Conservation (phyloP, 768 basidiomycete species). For the Lyophyllum atratum region DNA sequence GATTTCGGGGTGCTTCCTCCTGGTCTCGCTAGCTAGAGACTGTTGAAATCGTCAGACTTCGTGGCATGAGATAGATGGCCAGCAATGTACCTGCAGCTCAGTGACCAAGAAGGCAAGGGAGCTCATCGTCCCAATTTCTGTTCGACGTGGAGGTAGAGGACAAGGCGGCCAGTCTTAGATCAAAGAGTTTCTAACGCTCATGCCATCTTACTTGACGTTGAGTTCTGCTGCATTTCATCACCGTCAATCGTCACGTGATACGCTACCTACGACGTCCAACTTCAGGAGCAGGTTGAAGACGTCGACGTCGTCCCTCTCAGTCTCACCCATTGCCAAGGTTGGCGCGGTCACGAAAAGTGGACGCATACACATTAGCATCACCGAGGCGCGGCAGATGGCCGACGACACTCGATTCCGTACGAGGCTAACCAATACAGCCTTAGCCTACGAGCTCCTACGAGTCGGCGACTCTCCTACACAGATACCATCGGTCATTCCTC, state of each 20-base stretch:
- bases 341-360: too few relatives aligned
- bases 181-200: not conserved
- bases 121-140: slow-evolving; percentile 15
- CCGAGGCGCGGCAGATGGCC: too few relatives aligned
- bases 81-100: slow-evolving; percentile 14
- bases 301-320: too few relatives aligned
- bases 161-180: not conserved
- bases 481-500: too few relatives aligned
- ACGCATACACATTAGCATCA: too few relatives aligned
- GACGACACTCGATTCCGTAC: too few relatives aligned
- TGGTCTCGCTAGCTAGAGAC: slow-evolving; percentile 88
- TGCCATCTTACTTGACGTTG: not conserved
- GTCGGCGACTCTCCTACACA: too few relatives aligned
- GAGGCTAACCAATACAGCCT: too few relatives aligned
- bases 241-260: not conserved
- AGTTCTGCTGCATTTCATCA: not conserved
- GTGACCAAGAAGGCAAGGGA: slow-evolving; percentile 19
- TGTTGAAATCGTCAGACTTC: slow-evolving; percentile 25
- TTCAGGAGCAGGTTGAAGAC: too few relatives aligned
- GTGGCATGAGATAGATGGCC: not conserved
- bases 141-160: not conserved
- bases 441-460: too few relatives aligned
- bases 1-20: slow-evolving; percentile 89
- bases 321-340: too few relatives aligned
- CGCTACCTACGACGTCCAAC: too few relatives aligned